Conservation (phyloP, 164 flowering plant species). For the Euptelea pleiosperma region DNA sequence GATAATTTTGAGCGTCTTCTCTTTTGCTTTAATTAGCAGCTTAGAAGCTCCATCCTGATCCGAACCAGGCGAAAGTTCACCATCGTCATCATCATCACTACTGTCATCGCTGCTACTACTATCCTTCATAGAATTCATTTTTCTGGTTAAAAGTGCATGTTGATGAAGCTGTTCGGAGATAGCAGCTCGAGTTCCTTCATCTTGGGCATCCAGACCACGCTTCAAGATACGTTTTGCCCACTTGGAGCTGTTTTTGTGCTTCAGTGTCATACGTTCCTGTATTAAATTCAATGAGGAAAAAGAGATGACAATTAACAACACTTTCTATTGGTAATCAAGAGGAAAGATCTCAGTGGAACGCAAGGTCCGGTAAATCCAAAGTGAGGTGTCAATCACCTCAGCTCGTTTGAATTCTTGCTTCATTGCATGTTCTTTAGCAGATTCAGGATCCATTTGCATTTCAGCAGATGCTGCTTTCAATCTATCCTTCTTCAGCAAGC, state of each 20-base stretch:
- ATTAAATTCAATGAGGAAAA: conserved; percentile 11
- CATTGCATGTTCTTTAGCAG: conserved; percentile 70
- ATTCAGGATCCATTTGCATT: conserved; percentile 68
- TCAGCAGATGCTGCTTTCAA: conserved; percentile 41
- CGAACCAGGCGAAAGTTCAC: conserved; percentile 34
- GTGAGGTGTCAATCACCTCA: conserved; percentile 46
- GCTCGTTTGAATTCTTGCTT: conserved; percentile 85
- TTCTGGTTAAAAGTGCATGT: conserved; percentile 72
- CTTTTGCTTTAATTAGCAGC: conserved; percentile 59
- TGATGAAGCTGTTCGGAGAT: conserved; percentile 72
- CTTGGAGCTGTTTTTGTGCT: conserved; percentile 69
- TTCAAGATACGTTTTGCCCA: conserved; percentile 76
- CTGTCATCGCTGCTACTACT: conserved; percentile 64
- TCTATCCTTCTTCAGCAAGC: conserved; percentile 66
- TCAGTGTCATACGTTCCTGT: conserved; percentile 81
- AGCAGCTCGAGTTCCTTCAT: conserved; percentile 89
- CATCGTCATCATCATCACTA: conserved; percentile 55
- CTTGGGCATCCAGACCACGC: conserved; percentile 76
- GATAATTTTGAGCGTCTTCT: conserved; percentile 53
- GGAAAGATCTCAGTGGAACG: neutral
- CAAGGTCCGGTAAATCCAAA: neutral
- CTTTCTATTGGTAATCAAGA: neutral
- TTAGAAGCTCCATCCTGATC: conserved; percentile 45
- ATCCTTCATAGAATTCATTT: conserved; percentile 75
- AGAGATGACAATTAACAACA: neutral